Conservation (phyloP, 31 red algal species). For the Endocladia muricata region DNA sequence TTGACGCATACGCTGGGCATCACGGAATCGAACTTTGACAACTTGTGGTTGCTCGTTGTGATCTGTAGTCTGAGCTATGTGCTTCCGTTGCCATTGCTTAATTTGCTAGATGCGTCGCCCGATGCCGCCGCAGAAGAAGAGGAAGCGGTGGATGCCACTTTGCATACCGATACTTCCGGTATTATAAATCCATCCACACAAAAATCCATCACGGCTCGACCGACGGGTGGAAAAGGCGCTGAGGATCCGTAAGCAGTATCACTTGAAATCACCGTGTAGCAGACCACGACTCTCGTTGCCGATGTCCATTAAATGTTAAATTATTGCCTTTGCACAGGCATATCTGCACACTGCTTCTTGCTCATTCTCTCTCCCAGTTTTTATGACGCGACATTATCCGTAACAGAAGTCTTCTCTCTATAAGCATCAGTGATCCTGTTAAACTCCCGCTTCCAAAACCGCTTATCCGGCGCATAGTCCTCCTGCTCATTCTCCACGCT, state of each 20-base stretch:
- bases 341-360: neutral
- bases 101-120: constrained; percentile 59
- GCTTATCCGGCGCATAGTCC: constrained; percentile 49
- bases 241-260: no score
- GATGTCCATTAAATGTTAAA: no score
- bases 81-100: constrained; percentile 49
- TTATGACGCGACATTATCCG: neutral
- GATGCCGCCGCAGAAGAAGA: no score
- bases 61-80: constrained; percentile 67
- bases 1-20: constrained; percentile 77
- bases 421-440: constrained; percentile 55
- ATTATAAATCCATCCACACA: no score
- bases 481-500: constrained; percentile 28
- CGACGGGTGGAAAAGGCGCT: no score
- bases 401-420: constrained; percentile 7
- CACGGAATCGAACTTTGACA: constrained; percentile 85
- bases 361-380: neutral
- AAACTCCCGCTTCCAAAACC: constrained; percentile 65
- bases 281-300: no score
- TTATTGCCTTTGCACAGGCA: no score
- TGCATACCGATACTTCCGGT: no score
- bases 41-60: constrained; percentile 66
- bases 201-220: no score
- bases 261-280: no score
- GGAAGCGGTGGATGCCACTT: no score